These are phyloP conservation scores for Diaporthe sp. DNA, from an alignment of 2,329 filamentous ascomycete species.

Conservation along the genomic window DNA sequence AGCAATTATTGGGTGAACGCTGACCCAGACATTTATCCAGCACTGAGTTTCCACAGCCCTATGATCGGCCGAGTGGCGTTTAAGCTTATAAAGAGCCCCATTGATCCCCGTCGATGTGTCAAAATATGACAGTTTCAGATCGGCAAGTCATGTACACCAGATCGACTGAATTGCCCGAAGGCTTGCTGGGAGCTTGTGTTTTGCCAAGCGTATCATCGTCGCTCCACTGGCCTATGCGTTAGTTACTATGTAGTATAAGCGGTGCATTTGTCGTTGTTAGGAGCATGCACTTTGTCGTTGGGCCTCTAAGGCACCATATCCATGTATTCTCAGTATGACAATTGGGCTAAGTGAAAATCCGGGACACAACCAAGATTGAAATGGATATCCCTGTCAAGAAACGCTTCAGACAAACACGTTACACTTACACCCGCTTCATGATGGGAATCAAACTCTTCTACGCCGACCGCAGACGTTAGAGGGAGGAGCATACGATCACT, in stretches of 20 bases:
- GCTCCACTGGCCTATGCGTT: slow-evolving; percentile 5
- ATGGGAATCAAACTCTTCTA: slow-evolving; percentile 5
- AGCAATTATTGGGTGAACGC: background rate
- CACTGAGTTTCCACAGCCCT: background rate
- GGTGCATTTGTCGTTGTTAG: background rate
- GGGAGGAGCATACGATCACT: background rate
- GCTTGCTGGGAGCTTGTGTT: slow-evolving; percentile 7
- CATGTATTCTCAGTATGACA: background rate
- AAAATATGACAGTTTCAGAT: slow-evolving; percentile 26
- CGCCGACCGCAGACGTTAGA: background rate
- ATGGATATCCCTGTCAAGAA: background rate
- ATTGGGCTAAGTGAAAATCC: background rate
- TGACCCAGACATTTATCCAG: background rate
- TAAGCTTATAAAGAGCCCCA: slow-evolving; percentile 6
- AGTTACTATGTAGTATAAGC: background rate
- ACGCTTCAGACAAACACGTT: slow-evolving; percentile 19
- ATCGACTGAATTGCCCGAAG: background rate
- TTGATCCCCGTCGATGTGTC: background rate
- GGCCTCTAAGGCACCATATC: background rate
- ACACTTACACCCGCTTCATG: background rate
- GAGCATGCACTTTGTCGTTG: background rate
- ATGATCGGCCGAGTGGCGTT: background rate
- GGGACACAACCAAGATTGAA: background rate
- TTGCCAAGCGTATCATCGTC: slow-evolving; percentile 30
- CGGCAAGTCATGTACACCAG: slow-evolving; percentile 8